Base-by-base conservation (phyloP, 2,329 filamentous ascomycete species). In the Dothistroma pini region DNA sequence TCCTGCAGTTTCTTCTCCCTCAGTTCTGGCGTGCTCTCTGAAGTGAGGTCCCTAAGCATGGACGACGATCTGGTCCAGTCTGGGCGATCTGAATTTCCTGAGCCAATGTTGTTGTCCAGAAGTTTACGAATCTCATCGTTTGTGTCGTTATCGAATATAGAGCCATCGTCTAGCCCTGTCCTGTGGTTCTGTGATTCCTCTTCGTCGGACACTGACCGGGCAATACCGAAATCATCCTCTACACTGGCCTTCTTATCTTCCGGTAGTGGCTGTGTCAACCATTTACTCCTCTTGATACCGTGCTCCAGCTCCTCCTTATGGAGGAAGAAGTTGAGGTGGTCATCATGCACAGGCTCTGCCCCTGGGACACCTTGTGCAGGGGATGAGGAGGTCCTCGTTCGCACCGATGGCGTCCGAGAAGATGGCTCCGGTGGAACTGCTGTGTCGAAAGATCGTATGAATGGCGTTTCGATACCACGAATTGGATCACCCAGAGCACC, bases 391-490 rank as follows among this genome's bases (percentile, higher is more conserved):
- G 56, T 63, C 25, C 57, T 44, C 29, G 60, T 55, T 25, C 60
- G 56, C 21, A 67, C 67, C 8, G 67, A 58, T 55, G 60, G 66
- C 58, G 51, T 69, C 50, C 47, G 66, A 54, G 64, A 66, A 31
- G 57, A 66, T 32, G 55, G 70, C 51, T 29, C 78, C 1, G 72
- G 68, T 0, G 79, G 75, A 5, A 75, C 66, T 22, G 83, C 87
- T 10, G 83, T 84, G 72, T 91, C 88, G 69, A 96, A 87, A 2
- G 91, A 93, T 77, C 91, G 84, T 70, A 96, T 79, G 72, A 96
- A 97, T 32, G 92, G 85, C 16, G 95, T 97, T 41, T 83, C 77
- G 62, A 87, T 82, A 72, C 93, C 95, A 69, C 88, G 84, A 65
- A 99, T 81, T 0, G 92, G 90, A 75, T 96, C 85, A 55, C 93